These are phyloP conservation scores for Leccinum ambiguum DNA, from an alignment of 1,284 basidiomycete species.

Conservation along the genomic window DNA sequence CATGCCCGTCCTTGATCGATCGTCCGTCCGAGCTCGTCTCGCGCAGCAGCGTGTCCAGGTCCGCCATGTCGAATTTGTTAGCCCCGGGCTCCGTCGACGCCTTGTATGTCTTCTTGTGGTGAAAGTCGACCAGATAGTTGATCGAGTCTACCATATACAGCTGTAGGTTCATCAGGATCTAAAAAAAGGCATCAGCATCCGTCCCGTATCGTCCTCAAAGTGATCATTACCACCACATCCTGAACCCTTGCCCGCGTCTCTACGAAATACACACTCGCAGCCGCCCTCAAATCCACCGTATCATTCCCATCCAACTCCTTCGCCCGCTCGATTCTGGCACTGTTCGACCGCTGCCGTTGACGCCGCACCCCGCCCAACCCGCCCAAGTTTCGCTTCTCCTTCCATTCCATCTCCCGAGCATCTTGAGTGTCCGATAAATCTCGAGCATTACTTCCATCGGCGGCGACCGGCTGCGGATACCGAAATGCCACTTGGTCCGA, in stretches of 20 bases:
- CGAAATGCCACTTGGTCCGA: slow-evolving; percentile 95
- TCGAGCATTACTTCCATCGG: slow-evolving; percentile 99
- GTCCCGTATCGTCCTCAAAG: background rate
- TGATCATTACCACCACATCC: slow-evolving; percentile 62
- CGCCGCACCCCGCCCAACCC: slow-evolving; percentile 52
- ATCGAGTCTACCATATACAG: slow-evolving; percentile 94
- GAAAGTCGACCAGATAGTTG: slow-evolving; percentile 98
- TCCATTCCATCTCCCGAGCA: slow-evolving; percentile 98
- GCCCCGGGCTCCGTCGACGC: slow-evolving; percentile 61
- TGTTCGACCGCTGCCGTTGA: slow-evolving; percentile 28
- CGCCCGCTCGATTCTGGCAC: slow-evolving; percentile 58
- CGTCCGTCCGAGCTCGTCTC: slow-evolving; percentile 48
- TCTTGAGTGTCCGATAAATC: slow-evolving; percentile 92
- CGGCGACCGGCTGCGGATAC: slow-evolving; percentile 91
- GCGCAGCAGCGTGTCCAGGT: slow-evolving; percentile 48
- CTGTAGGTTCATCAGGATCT: slow-evolving; percentile 97
- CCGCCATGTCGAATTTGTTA: slow-evolving; percentile 65
- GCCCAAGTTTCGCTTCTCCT: slow-evolving; percentile 74
- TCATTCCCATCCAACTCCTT: slow-evolving; percentile 62
- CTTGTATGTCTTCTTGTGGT: slow-evolving; percentile 92
- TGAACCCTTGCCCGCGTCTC: slow-evolving; percentile 91
- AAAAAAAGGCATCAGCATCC: slow-evolving; percentile 8
- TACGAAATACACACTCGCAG: slow-evolving; percentile 85
- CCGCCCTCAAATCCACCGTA: slow-evolving; percentile 65
- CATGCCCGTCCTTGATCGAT: slow-evolving; percentile 32